These are phyloP conservation scores for Colletotrichum theobromicola DNA, from an alignment of 2,329 filamentous ascomycete species.

Conservation along the genomic window DNA sequence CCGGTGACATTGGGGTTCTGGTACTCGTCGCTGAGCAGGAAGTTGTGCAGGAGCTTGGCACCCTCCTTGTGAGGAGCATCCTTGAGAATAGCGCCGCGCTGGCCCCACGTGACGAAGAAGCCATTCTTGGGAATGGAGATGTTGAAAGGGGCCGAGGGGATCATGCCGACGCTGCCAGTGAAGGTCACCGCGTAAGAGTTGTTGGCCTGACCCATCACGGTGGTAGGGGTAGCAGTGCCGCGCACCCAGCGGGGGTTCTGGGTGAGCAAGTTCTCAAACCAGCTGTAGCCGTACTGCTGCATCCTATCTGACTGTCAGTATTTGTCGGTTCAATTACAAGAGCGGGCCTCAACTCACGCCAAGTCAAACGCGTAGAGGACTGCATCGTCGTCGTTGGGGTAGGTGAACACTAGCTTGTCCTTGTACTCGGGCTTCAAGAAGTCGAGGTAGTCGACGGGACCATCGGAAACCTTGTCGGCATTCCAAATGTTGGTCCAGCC, in stretches of 20 bases:
- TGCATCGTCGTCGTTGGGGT: slow-evolving; percentile 64
- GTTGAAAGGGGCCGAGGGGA: slow-evolving; percentile 23
- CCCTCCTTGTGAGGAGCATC: slow-evolving; percentile 53
- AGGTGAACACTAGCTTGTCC: slow-evolving; percentile 57
- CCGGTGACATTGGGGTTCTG: slow-evolving; percentile 29
- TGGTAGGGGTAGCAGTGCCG: slow-evolving; percentile 48
- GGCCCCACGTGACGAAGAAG: slow-evolving; percentile 51
- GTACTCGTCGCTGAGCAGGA: slow-evolving; percentile 44
- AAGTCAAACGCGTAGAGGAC: slow-evolving; percentile 55
- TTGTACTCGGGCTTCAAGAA: slow-evolving; percentile 55
- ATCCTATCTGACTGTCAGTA: slow-evolving; percentile 28
- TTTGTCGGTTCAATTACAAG: neutral
- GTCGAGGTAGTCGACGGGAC: slow-evolving; percentile 44
- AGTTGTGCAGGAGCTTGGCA: slow-evolving; percentile 56
- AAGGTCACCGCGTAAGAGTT: slow-evolving; percentile 37
- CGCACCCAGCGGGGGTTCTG: slow-evolving; percentile 60
- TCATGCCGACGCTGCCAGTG: slow-evolving; percentile 27
- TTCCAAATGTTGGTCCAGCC: slow-evolving; percentile 43
- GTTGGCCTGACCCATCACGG: slow-evolving; percentile 30
- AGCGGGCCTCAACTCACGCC: slow-evolving; percentile 37
- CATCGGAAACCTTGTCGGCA: slow-evolving; percentile 35
- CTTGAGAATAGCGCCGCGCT: slow-evolving; percentile 51
- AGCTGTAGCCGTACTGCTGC: slow-evolving; percentile 44
- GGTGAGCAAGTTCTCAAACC: slow-evolving; percentile 50
- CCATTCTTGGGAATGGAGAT: slow-evolving; percentile 37